These are phyloP conservation scores for Neurospora sp. DNA, from an alignment of 495 filamentous ascomycete species.

Conservation along the genomic window DNA sequence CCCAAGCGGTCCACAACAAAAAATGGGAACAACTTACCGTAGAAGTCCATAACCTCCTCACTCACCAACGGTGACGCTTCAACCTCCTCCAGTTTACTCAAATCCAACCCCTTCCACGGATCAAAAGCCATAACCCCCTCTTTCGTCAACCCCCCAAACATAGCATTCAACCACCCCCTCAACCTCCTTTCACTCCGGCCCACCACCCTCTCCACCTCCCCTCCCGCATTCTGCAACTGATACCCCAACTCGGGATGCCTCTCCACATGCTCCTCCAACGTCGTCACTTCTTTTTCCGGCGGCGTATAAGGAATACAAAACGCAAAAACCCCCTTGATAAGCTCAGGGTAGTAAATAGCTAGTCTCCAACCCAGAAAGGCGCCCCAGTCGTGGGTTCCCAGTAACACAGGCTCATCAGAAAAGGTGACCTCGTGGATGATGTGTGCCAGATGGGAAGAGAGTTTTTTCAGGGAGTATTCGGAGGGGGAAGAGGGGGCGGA, in stretches of 20 bases:
- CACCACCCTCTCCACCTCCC: not conserved
- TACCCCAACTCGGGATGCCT: not conserved
- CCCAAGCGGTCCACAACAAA: too few species aligned
- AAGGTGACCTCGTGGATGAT: not conserved
- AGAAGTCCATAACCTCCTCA: not conserved
- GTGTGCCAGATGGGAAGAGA: slow-evolving; percentile 24
- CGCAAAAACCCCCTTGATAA: not conserved
- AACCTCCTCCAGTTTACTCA: not conserved
- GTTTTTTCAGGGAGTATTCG: slow-evolving; percentile 55
- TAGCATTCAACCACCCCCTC: not conserved
- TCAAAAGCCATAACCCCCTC: not conserved
- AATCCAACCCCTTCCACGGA: not conserved
- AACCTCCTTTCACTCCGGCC: not conserved
- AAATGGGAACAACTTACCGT: not conserved
- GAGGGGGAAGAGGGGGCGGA: slow-evolving; percentile 39
- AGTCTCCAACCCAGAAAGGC: not conserved
- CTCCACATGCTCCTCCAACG: not conserved
- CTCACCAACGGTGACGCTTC: not conserved
- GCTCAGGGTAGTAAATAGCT: not conserved
- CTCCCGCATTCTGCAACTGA: not conserved
- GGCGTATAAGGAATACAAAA: not conserved
- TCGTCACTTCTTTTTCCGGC: not conserved
- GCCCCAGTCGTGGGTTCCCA: not conserved
- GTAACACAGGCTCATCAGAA: not conserved
- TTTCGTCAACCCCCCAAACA: not conserved